A percentile compares a stretch with the other conserved stretches of the same genome.
Evolutionary conservation across 2,329 filamentous ascomycete species (phyloP).

Genomic region (Tolypocladium tundrense): DNA sequence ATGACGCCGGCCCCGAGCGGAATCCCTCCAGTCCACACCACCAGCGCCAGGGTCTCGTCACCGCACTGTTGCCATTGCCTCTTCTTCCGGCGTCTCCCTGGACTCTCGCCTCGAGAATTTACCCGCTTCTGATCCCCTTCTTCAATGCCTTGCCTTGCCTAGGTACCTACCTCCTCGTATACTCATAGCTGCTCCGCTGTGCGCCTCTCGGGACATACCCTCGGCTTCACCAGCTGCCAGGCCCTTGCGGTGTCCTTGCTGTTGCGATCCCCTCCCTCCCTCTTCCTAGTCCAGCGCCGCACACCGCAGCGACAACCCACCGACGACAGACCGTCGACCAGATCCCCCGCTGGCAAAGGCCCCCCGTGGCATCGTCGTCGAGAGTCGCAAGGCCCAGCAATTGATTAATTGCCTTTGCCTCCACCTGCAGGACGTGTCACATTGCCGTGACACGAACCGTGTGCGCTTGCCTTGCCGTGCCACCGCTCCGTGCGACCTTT

Average conservation of each 20-base stretch:
- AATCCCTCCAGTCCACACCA: background rate
- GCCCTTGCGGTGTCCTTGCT: background rate
- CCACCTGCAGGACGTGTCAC: background rate
- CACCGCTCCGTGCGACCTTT: background rate
- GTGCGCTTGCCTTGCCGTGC: background rate
- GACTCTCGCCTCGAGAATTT: background rate
- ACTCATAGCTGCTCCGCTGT: background rate
- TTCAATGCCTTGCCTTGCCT: background rate
- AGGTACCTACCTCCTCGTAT: background rate
- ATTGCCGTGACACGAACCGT: background rate
- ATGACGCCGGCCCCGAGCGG: background rate
- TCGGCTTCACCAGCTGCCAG: background rate
- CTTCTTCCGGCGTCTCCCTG: background rate
- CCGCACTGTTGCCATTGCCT: background rate
- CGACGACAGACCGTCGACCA: background rate
- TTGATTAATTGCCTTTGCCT: background rate
- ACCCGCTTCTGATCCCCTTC: background rate
- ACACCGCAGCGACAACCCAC: background rate
- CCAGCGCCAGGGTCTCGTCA: background rate
- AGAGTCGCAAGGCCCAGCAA: background rate
- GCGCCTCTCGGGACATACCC: background rate
- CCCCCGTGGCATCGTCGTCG: background rate
- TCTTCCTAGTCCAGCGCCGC: background rate
- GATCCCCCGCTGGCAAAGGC: background rate
- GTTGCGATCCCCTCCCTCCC: background rate